Base-by-base conservation (phyloP, 1,139 yeast species). In the Diutina ranongensis region DNA sequence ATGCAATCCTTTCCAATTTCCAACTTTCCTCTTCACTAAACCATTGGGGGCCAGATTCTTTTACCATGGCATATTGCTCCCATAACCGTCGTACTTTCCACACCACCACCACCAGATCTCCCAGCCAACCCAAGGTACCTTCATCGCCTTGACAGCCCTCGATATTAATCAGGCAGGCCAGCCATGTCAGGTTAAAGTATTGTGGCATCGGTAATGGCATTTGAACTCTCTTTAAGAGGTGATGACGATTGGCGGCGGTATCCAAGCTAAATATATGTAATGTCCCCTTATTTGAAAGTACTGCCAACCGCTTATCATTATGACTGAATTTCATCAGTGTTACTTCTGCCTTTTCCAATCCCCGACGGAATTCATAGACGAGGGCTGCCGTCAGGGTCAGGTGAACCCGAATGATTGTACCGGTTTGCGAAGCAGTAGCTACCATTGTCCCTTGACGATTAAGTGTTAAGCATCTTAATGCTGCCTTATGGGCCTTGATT, bases 111-210 rank as follows among this genome's bases (percentile, higher is more conserved):
- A 86, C 65, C 13, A 79, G 67, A 51, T 76, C 83, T 12, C 80
- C 79, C 1, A 80, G 69, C 95, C 95, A 86, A 1, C 94, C 95
- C 35, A 89, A 54, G 0, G 76, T 76, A 0, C 95, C 94, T 35
- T 62, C 57, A 53, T 81, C 86, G 48, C 68, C 70, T 20, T 55
- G 66, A 49, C 55, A 86, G 47, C 68, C 70, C 19, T 55, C 67
- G 49, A 55, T 60, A 49, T n/a, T 32, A n/a, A 78, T 70, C 1
- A 89, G 81, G 45, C 88, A 87, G 64, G 83, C 85, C 44, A 94
- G 82, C 97, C 97, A 89, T 13, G 84, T 82, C 1, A 94, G 82
- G 48, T 83, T 77, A 62, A 89, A 84, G 60, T 89, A 89, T 45
- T 74, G 71, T 25, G 92, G 87, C 46, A 76, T 65, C 50, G 71